These are phyloP conservation scores for Neurospora sp. DNA, from an alignment of 495 filamentous ascomycete species.

Conservation along the genomic window DNA sequence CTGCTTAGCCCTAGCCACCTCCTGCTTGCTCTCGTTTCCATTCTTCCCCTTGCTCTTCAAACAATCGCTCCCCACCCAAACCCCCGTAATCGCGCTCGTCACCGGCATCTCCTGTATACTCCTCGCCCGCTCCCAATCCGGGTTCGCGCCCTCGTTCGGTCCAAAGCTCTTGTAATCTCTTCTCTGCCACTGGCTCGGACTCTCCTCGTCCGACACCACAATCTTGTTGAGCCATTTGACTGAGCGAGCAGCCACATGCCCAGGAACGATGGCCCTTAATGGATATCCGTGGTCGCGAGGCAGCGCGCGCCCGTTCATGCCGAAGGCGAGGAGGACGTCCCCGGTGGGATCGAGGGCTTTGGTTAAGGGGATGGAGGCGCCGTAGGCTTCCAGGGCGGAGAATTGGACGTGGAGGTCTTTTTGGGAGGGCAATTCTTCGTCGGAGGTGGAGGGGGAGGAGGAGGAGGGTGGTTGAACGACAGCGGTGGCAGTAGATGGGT, in stretches of 20 bases:
- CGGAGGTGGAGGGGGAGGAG: background rate
- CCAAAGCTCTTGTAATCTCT: conserved; percentile 56
- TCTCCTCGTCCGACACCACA: conserved; percentile 47
- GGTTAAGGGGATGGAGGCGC: conserved; percentile 46
- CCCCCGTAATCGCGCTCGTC: conserved; percentile 39
- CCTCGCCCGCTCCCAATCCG: conserved; percentile 43
- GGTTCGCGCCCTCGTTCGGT: conserved; percentile 41
- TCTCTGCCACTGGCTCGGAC: conserved; percentile 46
- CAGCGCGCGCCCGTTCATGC: conserved; percentile 49
- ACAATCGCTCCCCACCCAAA: conserved; percentile 41
- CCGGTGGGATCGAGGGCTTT: conserved; percentile 42
- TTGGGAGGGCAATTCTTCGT: conserved; percentile 12
- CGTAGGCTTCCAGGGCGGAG: conserved; percentile 49
- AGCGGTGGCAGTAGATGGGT: background rate
- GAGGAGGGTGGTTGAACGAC: background rate
- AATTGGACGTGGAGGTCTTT: conserved; percentile 45
- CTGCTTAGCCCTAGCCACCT: background rate
- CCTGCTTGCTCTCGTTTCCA: background rate
- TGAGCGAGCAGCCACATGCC: conserved; percentile 48
- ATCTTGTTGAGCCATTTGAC: conserved; percentile 60
- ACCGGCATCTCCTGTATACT: conserved; percentile 54
- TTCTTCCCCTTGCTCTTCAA: conserved; percentile 4
- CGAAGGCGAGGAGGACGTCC: conserved; percentile 51
- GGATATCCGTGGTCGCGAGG: conserved; percentile 50
- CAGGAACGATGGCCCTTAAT: conserved; percentile 49